Base-by-base conservation (phyloP, 768 basidiomycete species). In the Lepiota venenata region DNA sequence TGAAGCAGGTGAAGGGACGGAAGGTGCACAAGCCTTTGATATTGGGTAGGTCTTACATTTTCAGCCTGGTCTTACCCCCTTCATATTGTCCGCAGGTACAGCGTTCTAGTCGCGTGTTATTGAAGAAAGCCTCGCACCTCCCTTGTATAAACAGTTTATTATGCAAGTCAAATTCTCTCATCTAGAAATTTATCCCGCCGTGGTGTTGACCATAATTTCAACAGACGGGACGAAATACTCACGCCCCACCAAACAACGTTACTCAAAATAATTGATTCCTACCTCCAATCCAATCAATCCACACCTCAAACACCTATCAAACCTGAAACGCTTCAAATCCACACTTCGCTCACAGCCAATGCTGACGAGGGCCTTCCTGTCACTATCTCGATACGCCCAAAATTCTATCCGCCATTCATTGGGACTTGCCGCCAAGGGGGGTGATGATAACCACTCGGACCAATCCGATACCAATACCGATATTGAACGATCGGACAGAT, bases 201-300 rank as follows among this genome's bases (percentile, higher is more conserved):
- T 20, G 20, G 48, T 59, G 37, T 58, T 58, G 8, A 40, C 27
- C 29, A 25, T 42, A 32, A 27, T 36, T 42, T 29, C 37, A 46
- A 29, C 65, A 91, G 91, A 55, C 57, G 70, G 20, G 82, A 79
- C 43, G 92, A 93, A 69, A 75, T 84, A 11, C 80, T 94, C 38
- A 83, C 90, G 4, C 91, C 93, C 0, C 85, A 88, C 60, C 94
- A 96, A 66, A 91, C 85, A 3, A 88, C 82, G n/a, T 71, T 96
- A 10, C 80, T 97, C 55, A 95, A 94, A 68, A 74, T 96, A 14
- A 72, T 94, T 11, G 94, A 96, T 65, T 88, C 91, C 1, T 87
- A 91, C 64, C 73, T 93, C 50, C 87, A 91, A 58, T 77, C 82
- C 11, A 70, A 71, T 22, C 72, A 73, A 58, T 60, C 69, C 50